A percentile compares a stretch with the other conserved stretches of the same genome.
These are phyloP conservation scores for Stachybotrys chartarum DNA, from an alignment of 2,329 filamentous ascomycete genomes.

Conservation along the genomic window DNA sequence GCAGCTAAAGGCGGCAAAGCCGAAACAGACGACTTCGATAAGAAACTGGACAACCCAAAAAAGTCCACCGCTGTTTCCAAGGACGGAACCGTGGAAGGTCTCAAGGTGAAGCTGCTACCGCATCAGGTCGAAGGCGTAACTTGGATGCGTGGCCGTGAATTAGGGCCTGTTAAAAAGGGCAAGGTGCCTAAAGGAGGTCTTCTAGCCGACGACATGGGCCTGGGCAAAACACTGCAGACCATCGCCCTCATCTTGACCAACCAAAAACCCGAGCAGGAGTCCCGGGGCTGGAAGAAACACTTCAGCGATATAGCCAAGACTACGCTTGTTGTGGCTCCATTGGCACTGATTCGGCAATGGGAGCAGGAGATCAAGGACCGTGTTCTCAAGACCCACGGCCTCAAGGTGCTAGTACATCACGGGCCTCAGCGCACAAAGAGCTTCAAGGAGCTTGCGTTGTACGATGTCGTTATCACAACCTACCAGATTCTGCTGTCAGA, in stretches of 20 bases:
- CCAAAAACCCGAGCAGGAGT: conserved; percentile 54
- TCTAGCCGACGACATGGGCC: conserved; percentile 92
- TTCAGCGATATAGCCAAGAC: conserved; percentile 63
- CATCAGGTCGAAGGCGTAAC: conserved; percentile 91
- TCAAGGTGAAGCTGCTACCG: conserved; percentile 81
- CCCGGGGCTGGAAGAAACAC: conserved; percentile 59
- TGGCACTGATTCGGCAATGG: conserved; percentile 96
- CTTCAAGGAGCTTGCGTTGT: conserved; percentile 67
- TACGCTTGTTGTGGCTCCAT: conserved; percentile 85
- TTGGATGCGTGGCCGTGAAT: conserved; percentile 93
- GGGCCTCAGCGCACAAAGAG: conserved; percentile 78
- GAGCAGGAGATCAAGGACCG: conserved; percentile 86
- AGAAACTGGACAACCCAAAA: conserved; percentile 6
- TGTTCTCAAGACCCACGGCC: conserved; percentile 58
- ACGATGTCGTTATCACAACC: conserved; percentile 95
- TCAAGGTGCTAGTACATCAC: conserved; percentile 86
- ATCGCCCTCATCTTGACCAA: conserved; percentile 84
- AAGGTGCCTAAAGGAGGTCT: conserved; percentile 86
- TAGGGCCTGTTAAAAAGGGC: conserved; percentile 75
- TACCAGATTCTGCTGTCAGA: conserved; percentile 95
- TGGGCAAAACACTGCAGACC: conserved; percentile 94
- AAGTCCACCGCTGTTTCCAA: conserved; percentile 25
- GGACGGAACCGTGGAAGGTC: conserved; percentile 59
- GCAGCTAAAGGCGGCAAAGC: conserved; percentile 1
- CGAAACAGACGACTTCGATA: neutral